Percentiles rank a stretch among this genome's conserved stretches.
Evolutionary conservation across 345 rosid species (phyloP).

Genomic region (Moricandia moricandioides): DNA sequence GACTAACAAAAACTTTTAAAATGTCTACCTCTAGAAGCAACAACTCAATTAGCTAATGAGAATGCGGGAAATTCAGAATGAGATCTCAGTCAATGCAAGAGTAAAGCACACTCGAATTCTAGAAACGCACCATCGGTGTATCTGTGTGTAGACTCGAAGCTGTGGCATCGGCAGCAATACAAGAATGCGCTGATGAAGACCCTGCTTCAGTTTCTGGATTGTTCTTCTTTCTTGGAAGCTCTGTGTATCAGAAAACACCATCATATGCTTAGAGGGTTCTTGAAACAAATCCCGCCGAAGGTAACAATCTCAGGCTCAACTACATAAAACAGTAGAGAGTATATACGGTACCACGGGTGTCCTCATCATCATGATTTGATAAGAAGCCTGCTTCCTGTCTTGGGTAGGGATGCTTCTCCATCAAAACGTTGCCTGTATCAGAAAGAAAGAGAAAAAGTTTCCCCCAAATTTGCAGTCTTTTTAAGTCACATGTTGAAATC

Average conservation of each 20-base stretch:
- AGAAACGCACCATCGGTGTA: constrained; percentile 23
- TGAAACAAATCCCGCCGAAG: background rate
- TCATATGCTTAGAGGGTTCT: background rate
- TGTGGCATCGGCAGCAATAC: background rate
- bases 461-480: background rate
- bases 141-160: constrained; percentile 14
- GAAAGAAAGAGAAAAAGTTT: background rate
- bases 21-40: background rate
- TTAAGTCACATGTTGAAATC: background rate
- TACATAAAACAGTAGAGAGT: background rate
- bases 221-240: constrained; percentile 23
- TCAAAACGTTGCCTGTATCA: constrained; percentile 11
- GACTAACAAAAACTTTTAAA: background rate
- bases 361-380: constrained; percentile 2
- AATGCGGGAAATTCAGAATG: background rate
- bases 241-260: constrained; percentile 17
- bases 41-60: background rate
- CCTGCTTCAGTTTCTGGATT: background rate
- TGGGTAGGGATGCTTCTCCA: background rate
- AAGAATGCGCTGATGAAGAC: background rate
- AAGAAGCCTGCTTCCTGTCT: constrained; percentile 16
- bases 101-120: background rate
- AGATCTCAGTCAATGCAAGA: background rate
- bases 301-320: background rate
- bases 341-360: constrained; percentile 9